Percentiles rank a stretch among this genome's conserved stretches.
phyloP scores from a whole-genome alignment of 805 yeast species.

The Candida ovalis region DNA sequence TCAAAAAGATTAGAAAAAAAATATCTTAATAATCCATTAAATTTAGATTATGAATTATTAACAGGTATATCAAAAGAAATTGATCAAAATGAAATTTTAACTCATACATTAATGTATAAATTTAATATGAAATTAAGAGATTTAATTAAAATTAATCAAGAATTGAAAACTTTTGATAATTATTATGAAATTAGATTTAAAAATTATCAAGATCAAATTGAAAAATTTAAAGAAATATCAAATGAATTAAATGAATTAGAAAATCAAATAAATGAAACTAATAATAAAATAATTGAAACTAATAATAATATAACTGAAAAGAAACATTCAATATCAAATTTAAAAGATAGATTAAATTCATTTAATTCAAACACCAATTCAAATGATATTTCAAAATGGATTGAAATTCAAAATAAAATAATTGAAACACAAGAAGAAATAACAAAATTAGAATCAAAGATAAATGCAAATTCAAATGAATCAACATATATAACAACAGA shows the following conservation, averaged over 20 bases:
- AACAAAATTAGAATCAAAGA: constrained; percentile 37
- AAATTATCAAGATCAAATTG: constrained; percentile 39
- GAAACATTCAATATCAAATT: constrained; percentile 18
- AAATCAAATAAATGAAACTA: constrained; percentile 29
- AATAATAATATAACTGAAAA: constrained; percentile 11
- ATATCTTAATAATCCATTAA: constrained; percentile 67
- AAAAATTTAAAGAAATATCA: constrained; percentile 42
- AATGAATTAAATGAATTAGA: constrained; percentile 43
- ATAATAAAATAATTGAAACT: constrained; percentile 15
- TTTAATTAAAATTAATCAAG: constrained; percentile 41
- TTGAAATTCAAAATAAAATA: constrained; percentile 38
- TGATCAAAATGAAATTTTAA: constrained; percentile 36
- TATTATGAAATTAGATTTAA: constrained; percentile 38
- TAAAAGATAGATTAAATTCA: constrained; percentile 28
- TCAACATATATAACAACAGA: constrained; percentile 61
- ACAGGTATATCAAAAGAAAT: constrained; percentile 34
- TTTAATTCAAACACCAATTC: constrained; percentile 20
- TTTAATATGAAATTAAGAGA: constrained; percentile 46
- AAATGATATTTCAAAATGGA: constrained; percentile 18
- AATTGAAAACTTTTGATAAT: constrained; percentile 42
- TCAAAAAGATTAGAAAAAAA: constrained; percentile 60
- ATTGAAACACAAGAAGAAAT: constrained; percentile 45
- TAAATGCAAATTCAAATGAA: constrained; percentile 41
- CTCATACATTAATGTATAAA: constrained; percentile 60
- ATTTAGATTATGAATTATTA: constrained; percentile 29